Conservation (phyloP, 192 early-diverging fungal genomes). For the Linnemannia schmuckeri region DNA sequence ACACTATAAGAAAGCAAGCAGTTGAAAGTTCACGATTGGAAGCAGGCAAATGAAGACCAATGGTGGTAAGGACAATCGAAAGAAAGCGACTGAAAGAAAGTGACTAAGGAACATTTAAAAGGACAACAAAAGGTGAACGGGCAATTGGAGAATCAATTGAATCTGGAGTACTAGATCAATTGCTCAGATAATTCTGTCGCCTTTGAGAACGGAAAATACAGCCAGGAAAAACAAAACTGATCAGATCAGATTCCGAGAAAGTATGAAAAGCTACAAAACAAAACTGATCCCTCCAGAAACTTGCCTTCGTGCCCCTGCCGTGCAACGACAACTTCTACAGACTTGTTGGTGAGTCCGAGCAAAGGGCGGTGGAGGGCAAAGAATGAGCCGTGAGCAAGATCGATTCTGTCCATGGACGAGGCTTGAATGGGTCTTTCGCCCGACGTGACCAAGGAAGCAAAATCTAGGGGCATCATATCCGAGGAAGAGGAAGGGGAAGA, state of each 20-base stretch:
- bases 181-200: background rate
- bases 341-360: constrained; percentile 54
- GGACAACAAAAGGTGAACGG: background rate
- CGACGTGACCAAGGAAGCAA: constrained; percentile 13
- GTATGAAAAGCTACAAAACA: background rate
- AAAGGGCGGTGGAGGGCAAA: constrained; percentile 72
- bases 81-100: too few species aligned
- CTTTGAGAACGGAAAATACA: background rate
- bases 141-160: background rate
- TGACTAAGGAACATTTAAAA: background rate
- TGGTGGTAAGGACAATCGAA: too few species aligned
- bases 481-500: constrained; percentile 31
- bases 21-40: too few species aligned
- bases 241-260: background rate
- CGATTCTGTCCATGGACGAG: constrained; percentile 45
- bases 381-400: constrained; percentile 69
- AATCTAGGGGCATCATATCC: constrained; percentile 9
- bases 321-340: background rate
- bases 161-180: background rate
- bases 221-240: background rate
- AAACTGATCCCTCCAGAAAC: background rate
- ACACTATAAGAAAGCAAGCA: background rate
- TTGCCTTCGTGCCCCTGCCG: constrained; percentile 18
- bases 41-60: too few species aligned
- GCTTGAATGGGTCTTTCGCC: constrained; percentile 22